Evolutionary conservation across 257 asterid genomes (phyloP), one percentile per base, ranked within the genome.

Genomic region (Handroanthus guayacan): DNA sequence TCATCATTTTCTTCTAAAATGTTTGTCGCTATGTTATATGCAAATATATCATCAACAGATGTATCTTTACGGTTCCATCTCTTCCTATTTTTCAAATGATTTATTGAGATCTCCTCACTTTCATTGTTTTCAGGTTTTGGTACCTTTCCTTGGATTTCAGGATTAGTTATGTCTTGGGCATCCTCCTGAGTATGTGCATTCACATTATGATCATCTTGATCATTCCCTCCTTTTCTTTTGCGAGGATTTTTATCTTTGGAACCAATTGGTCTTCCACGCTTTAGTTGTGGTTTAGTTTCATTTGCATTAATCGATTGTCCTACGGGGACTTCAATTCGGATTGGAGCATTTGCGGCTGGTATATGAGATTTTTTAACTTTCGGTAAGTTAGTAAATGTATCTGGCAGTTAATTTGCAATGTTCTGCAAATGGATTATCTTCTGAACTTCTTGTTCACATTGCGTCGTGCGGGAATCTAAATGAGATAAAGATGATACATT

Each of bases 281-380:
- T 71, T 36, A 71, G 3, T 37, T 11, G 54, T 54, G 55, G 5
- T 3, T 52, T 16, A 52, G 38, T 18, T 17, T 72, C 45, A 72
- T n/a, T n/a, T n/a, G n/a, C 47, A 14, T 6, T 48, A 5, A 6
- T 5, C 4, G 47, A 5, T 69, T 52, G 69, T 58, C 47, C 45
- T n/a, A 58, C 47, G 7, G n/a, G 69, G 34, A 60, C 58, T 58
- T 72, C 60, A 43, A 57, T 71, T 57, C 16, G 2, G 2, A 36
- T 12, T 25, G 0, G 57, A 51, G 57, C 57, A 67, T 67, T 68
- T 47, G 9, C 12, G 0, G 73, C 12, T 20, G 45, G 34, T 7
- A 47, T 68, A 25, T 68, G 44, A 12, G 57, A 11, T 14, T 51
- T 51, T 6, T 10, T 45, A 45, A 45, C 9, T n/a, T 45, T 2